Conservation (phyloP, 1,284 basidiomycete species). For the Pholiota adiposa region DNA sequence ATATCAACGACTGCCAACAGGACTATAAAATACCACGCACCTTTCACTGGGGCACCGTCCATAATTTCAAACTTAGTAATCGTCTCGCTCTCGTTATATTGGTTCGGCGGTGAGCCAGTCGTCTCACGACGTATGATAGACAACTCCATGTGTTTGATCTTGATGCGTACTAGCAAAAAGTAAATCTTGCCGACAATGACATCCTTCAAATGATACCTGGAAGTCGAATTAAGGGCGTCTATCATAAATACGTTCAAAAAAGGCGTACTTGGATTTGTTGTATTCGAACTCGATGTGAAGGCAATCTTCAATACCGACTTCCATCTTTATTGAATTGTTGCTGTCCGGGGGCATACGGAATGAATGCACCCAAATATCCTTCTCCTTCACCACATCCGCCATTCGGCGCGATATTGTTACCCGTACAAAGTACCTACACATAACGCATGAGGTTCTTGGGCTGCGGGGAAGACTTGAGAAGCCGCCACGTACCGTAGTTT, state of each 20-base stretch:
- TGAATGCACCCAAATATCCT: conserved; percentile 97
- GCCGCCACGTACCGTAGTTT: conserved; percentile 76
- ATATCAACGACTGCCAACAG: neutral
- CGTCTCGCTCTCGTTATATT: conserved; percentile 99
- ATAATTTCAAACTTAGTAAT: conserved; percentile 99
- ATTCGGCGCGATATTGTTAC: conserved; percentile 90
- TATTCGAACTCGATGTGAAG: conserved; percentile 99
- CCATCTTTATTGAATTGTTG: conserved; percentile 99
- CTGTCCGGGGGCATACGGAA: conserved; percentile 98
- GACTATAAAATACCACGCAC: conserved; percentile 41
- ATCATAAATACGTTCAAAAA: neutral
- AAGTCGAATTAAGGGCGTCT: neutral
- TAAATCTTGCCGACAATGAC: conserved; percentile 99
- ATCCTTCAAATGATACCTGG: conserved; percentile 96
- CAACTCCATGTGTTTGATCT: conserved; percentile 99
- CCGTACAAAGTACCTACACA: conserved; percentile 86
- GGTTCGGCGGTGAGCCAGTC: conserved; percentile 94
- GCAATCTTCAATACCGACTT: conserved; percentile 99
- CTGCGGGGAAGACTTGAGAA: neutral
- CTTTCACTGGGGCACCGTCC: conserved; percentile 95
- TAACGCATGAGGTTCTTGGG: neutral
- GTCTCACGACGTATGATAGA: conserved; percentile 98
- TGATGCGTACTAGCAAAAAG: conserved; percentile 97
- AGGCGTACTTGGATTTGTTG: conserved; percentile 94
- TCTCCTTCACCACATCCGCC: conserved; percentile 92